Evolutionary conservation across 208 protist genomes (phyloP).

Genomic region (Trichomonas vaginalis): DNA sequence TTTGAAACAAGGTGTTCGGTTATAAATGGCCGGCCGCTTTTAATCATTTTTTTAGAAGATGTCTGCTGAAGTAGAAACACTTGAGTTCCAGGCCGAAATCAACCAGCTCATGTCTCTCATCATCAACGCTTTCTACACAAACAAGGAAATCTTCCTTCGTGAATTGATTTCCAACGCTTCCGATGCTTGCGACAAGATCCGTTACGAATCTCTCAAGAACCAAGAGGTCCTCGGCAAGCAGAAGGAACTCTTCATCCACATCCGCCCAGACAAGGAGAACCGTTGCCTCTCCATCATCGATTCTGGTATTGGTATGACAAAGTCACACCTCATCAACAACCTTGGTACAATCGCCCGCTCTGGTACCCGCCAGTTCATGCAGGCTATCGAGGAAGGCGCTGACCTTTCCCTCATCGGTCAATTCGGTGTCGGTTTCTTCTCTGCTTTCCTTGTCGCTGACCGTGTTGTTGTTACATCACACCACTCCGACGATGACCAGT

Average conservation of each 20-base stretch:
- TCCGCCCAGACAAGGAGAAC: constrained; percentile 76
- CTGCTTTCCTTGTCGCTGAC: constrained; percentile 90
- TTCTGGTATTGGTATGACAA: constrained; percentile 97
- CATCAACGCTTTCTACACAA: constrained; percentile 98
- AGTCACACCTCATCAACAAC: constrained; percentile 89
- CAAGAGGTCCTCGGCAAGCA: constrained; percentile 61
- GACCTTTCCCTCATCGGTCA: constrained; percentile 96
- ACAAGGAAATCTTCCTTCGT: constrained; percentile 96
- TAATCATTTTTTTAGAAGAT: neutral
- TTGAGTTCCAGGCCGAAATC: constrained; percentile 20
- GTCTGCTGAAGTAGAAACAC: neutral
- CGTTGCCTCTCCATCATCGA: constrained; percentile 83
- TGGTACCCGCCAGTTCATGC: constrained; percentile 93
- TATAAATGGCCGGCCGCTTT: neutral
- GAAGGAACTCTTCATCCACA: constrained; percentile 73
- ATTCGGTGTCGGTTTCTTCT: constrained; percentile 99
- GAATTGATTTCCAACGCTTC: constrained; percentile 89
- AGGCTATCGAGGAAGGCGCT: constrained; percentile 75
- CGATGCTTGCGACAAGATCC: constrained; percentile 83
- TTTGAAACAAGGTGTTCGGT: neutral
- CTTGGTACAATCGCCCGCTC: constrained; percentile 93
- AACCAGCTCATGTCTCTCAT: constrained; percentile 56
- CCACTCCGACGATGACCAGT: constrained; percentile 38
- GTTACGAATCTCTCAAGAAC: constrained; percentile 80
- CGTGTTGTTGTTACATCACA: constrained; percentile 77